phyloP scores from a whole-genome alignment of 2,329 filamentous ascomycete genomes.

The Lachnum nothofagi region DNA sequence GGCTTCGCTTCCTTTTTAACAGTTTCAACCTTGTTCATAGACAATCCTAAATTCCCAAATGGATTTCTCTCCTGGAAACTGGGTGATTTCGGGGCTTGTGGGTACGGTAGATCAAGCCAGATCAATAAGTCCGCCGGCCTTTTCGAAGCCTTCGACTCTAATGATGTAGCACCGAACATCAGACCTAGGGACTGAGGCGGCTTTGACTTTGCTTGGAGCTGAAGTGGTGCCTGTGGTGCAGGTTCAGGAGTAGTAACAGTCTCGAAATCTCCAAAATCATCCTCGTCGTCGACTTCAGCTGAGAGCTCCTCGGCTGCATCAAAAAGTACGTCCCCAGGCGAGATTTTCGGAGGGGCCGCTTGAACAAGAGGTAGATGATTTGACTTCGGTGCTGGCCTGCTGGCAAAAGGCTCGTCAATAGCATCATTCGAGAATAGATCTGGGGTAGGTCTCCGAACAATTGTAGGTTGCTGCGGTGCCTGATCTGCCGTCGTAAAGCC shows the following conservation, averaged over 20 bases:
- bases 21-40: conserved; percentile 37
- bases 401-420: conserved; percentile 10
- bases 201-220: conserved; percentile 8
- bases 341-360: conserved; percentile 9
- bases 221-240: conserved; percentile 23
- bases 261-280: conserved; percentile 67
- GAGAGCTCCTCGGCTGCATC: conserved; percentile 36
- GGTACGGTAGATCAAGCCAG: conserved; percentile 35
- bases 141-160: conserved; percentile 30
- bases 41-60: conserved; percentile 45
- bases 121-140: conserved; percentile 32
- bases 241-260: conserved; percentile 38
- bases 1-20: conserved; percentile 33
- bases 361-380: conserved; percentile 10
- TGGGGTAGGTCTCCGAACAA: conserved; percentile 23
- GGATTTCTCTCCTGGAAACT: conserved; percentile 51
- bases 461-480: conserved; percentile 12
- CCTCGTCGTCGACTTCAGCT: conserved; percentile 43
- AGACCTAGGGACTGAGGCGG: conserved; percentile 30
- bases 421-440: conserved; percentile 26
- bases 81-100: conserved; percentile 47
- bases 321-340: conserved; percentile 31
- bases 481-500: conserved; percentile 3
- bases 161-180: conserved; percentile 27
- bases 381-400: conserved; percentile 3